Base-by-base conservation (phyloP, 495 filamentous ascomycete genomes). In the Pyrenula aspistea region DNA sequence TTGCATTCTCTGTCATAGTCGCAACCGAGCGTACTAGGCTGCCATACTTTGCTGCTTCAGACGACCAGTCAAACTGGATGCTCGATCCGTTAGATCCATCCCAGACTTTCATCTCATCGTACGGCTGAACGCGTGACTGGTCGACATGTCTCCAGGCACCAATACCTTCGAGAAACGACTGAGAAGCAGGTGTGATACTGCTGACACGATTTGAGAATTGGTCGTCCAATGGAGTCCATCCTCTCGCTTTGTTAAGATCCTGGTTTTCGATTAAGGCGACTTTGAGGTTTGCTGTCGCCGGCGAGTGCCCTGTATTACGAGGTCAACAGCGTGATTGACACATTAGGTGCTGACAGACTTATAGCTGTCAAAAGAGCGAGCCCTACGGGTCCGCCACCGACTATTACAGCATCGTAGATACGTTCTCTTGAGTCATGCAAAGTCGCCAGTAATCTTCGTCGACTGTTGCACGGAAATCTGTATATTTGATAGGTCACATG, bases 371-470 rank as follows among this genome's bases (percentile, higher is more conserved):
- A 71, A 21, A 99, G 79, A 61, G 88, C 91, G 49, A 99, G 74
- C 53, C 94, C 94, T 10, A 91, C 93, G 12, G 93, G 94, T n/a
- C 94, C 94, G 24, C 93, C 94, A 54, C 94, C 94, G 59, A 99
- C 87, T 58, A 90, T 93, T 54, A 96, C 90, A 25, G 97, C 86
- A 80, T 96, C 91, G 73, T 92, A 96, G 65, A 95, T 82, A 51
- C 15, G 8, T 42, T 42, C 15, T 42, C 31, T 42, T 8, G 31
- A 42, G 15, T 42, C 31, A 8, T 42, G 84, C 82, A 0, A 76
- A 78, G 55, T 55, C 52, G 67, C 53, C 2, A 65, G 48, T 11
- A 8, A 22, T 55, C 19, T 8, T 24, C 15, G 12, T 53, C 12
- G 12, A 12, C 12, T 53, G 21, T 53, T 53, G 51, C 22, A 12